A percentile compares a stretch with the other conserved stretches of the same genome.
Evolutionary conservation across 805 yeast species (phyloP).

Genomic region (Yarrowia deformans): DNA sequence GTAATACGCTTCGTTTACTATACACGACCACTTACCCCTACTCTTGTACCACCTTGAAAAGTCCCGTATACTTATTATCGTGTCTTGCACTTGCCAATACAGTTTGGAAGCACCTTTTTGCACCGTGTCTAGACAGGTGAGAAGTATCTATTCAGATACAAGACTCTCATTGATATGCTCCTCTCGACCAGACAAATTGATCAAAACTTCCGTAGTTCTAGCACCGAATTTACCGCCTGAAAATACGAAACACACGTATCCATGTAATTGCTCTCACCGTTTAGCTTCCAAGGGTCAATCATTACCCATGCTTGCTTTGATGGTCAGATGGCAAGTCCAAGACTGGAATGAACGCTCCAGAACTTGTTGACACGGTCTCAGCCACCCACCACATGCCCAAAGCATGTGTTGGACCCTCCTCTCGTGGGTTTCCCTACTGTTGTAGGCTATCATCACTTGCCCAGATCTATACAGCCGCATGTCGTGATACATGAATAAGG

Average conservation of each 20-base stretch:
- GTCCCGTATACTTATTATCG: constrained; percentile 7
- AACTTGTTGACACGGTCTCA: not conserved
- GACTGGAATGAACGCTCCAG: constrained; percentile 3
- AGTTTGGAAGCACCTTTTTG: constrained; percentile 17
- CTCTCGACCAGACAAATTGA: not conserved
- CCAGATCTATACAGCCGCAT: constrained; percentile 19
- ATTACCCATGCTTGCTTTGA: constrained; percentile 2
- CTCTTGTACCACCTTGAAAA: not conserved
- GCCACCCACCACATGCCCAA: constrained; percentile 4
- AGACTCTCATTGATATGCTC: not conserved
- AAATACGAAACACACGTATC: not conserved
- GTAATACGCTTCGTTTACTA: not conserved
- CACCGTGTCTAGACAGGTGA: not conserved
- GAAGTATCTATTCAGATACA: too few species aligned
- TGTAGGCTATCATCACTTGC: not conserved
- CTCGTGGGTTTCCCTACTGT: not conserved
- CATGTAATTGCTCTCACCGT: not conserved
- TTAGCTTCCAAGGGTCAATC: constrained; percentile 6
- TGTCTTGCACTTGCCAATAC: constrained; percentile 19
- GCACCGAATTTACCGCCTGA: not conserved
- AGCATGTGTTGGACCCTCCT: not conserved
- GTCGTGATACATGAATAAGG: constrained; percentile 6
- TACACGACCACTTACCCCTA: not conserved
- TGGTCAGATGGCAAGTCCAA: constrained; percentile 9
- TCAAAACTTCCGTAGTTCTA: not conserved